Evolutionary conservation across 805 yeast species (phyloP), one percentile per base, ranked within the genome.

Genomic region (Zygosaccharomyces gambellarensis): DNA sequence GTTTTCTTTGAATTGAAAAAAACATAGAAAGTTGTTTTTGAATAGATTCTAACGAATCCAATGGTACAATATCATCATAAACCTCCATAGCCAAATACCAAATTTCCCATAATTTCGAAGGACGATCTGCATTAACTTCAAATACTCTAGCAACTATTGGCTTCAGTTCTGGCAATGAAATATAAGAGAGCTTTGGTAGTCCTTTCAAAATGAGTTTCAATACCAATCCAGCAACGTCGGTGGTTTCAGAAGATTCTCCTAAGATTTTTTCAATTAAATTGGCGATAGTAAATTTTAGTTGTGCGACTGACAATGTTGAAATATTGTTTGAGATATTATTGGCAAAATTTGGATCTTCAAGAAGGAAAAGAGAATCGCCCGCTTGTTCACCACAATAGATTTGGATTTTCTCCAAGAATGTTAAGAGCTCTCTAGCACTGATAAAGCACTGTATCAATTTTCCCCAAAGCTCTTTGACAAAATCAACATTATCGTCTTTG

Each of bases 351-450:
- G 45, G 38, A 9, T 67, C 65, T 4, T 59, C 56, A 4, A 61
- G 32, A 48, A 64, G 62, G n/a, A 54, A 36, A 3, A 17, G 22
- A 10, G 56, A 14, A 5, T 31, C 38, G 1, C 34, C 47, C 1
- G 25, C 11, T 49, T 50, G 50, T 12, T 27, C 43, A 7, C 39
- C 25, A 39, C 58, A 54, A 43, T 60, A 63, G 0, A 40, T 43
- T 12, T 68, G 63, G 81, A 85, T 82, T 10, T 73, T 54, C 6
- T 68, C 62, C 44, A 79, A 69, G 54, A 84, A 84, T 3, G 67
- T 60, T 3, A 64, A 65, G 25, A 80, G 67, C 47, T 83, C 88
- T 71, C 90, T 78, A 3, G 82, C 82, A 55, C 71, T 77, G 9
- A 73, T 68, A 60, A 74, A 78, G 21, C 83, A 77, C 12, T 70